Base-by-base conservation (phyloP, 2,329 filamentous ascomycete species). In the Aspergillus persii region DNA sequence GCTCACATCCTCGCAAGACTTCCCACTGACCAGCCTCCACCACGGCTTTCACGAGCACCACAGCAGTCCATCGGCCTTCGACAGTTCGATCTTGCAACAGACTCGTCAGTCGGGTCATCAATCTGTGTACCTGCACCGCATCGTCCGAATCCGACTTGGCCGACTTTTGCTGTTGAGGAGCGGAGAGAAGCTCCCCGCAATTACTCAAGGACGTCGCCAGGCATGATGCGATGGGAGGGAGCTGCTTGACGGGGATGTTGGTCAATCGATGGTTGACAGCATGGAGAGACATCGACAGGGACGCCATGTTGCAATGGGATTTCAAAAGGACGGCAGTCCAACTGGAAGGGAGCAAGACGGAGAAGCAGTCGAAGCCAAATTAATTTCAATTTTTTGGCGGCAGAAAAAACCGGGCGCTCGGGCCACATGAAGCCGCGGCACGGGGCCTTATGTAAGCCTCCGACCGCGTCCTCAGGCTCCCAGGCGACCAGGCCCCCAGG, bases 1-100 rank as follows among this genome's bases (percentile, higher is more conserved):
- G 81, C 67, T 88, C 86, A 36, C 85, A 86, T 55, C 86, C 86
- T 63, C 88, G 86, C 60, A 97, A 81, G 59, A 89, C 86, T 70
- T 96, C 91, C 86, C 90, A 92, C 50, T 92, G 92, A 27, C 92
- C 92, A 46, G 89, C 86, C 68, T 97, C 93, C 48, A 96, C 80
- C 4, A 88, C 81, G 3, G 90, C 85, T 77, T 97, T 97, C 74
- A 92, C 84, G 52, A 97, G 77, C 15, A 90, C 87, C 48, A 90
- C 85, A 6, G 89, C 92, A 18, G 88, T 84, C 78, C 94, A 96
- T 68, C 91, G 86, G 48, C 89, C 91, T 67, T 92, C 86, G 2
- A 85, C 73, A 51, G 80, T 91, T 59, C 88, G 88, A 57, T 94
- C 92, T 71, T 91, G 90, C 36, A 97, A 79, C 12, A 97, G 81